Evolutionary conservation across 805 yeast species (phyloP).

Genomic region (Blastobotrys peoriensis): DNA sequence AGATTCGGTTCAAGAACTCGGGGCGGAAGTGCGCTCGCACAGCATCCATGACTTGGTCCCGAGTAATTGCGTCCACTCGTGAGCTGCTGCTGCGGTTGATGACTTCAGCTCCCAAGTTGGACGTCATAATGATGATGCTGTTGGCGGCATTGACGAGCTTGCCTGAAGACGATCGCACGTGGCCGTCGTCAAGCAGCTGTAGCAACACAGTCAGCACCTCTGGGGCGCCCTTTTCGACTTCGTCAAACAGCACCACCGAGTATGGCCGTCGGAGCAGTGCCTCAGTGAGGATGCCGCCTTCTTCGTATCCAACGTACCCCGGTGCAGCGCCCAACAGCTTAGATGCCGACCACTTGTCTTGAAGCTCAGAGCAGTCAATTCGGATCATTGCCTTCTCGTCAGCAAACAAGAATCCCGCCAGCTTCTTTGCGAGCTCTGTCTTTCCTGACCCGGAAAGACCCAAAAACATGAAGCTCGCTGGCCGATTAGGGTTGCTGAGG

Average conservation of each 20-base stretch:
- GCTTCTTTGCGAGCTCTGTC: constrained; percentile 94
- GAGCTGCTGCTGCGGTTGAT: constrained; percentile 62
- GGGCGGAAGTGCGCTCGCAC: constrained; percentile 93
- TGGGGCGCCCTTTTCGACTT: constrained; percentile 98
- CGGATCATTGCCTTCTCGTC: constrained; percentile 97
- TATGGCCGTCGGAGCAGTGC: constrained; percentile 88
- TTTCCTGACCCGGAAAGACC: constrained; percentile 98
- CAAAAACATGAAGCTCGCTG: constrained; percentile 89
- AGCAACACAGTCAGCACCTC: constrained; percentile 88
- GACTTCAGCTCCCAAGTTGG: constrained; percentile 92
- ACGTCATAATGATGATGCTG: constrained; percentile 90
- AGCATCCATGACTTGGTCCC: constrained; percentile 72
- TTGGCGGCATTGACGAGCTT: constrained; percentile 90
- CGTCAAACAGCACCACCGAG: constrained; percentile 94
- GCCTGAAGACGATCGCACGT: constrained; percentile 91
- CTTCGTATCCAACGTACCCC: constrained; percentile 94
- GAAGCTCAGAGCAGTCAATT: constrained; percentile 93
- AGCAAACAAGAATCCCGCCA: constrained; percentile 92
- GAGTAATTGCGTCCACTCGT: constrained; percentile 56
- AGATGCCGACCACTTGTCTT: constrained; percentile 93
- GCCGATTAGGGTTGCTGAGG: constrained; percentile 91
- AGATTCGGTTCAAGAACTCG: constrained; percentile 92
- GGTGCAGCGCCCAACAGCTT: constrained; percentile 96
- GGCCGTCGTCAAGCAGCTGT: constrained; percentile 94
- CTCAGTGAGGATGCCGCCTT: constrained; percentile 94